Evolutionary conservation across 2,329 filamentous ascomycete species (phyloP).

Genomic region (Trichoderma lentiforme): DNA sequence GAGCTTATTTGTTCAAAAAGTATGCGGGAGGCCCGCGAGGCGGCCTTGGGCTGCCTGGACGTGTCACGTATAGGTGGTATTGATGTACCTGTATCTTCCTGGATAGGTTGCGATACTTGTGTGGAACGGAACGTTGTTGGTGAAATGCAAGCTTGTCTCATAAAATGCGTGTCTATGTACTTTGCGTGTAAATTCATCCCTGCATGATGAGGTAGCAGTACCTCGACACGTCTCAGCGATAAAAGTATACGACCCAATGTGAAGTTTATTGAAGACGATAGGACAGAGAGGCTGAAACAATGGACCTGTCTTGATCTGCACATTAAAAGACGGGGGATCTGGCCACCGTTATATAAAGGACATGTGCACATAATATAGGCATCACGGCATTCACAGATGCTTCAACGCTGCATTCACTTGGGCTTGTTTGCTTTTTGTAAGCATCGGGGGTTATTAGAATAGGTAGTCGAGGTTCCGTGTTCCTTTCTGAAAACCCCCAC

Average conservation of each 20-base stretch:
- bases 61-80: not conserved
- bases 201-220: not conserved
- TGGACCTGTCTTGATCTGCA: not conserved
- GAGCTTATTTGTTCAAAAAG: not conserved
- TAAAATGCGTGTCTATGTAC: not conserved
- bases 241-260: not conserved
- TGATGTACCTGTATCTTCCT: not conserved
- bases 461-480: not conserved
- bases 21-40: not conserved
- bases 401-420: not conserved
- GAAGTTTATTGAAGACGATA: not conserved
- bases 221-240: not conserved
- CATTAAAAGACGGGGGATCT: not conserved
- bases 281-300: not conserved
- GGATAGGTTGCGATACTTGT: not conserved
- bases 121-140: not conserved
- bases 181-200: not conserved
- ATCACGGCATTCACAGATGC: not conserved
- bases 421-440: not conserved
- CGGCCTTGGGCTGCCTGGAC: not conserved
- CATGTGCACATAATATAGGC: not conserved
- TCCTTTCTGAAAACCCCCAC: not conserved
- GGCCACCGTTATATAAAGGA: not conserved
- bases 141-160: not conserved
- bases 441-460: too few relatives aligned